Conservation (phyloP, 495 filamentous ascomycete species). For the Hamigera avellanea region DNA sequence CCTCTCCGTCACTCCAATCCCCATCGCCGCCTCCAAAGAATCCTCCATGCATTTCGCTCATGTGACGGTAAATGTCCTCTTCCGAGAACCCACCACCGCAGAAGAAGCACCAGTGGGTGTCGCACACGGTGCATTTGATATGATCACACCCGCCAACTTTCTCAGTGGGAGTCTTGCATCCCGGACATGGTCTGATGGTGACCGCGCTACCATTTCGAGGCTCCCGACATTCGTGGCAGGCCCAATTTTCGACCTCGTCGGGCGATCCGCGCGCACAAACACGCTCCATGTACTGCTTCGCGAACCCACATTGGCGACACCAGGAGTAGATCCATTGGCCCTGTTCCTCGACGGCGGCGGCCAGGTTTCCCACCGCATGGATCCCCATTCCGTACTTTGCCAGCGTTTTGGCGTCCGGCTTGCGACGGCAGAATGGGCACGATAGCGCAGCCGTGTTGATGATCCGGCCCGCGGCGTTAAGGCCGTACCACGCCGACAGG, state of each 20-base stretch:
- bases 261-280: slow-evolving; percentile 22
- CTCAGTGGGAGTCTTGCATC: slow-evolving; percentile 17
- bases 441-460: slow-evolving; percentile 29
- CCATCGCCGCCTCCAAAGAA: too few relatives aligned
- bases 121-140: slow-evolving; percentile 20
- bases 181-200: slow-evolving; percentile 18
- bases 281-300: slow-evolving; percentile 19
- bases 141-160: slow-evolving; percentile 25
- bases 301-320: slow-evolving; percentile 21
- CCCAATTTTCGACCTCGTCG: slow-evolving; percentile 13
- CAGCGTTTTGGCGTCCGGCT: slow-evolving; percentile 17
- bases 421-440: slow-evolving; percentile 32
- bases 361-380: slow-evolving; percentile 11
- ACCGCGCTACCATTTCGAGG: background rate
- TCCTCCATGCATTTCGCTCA: slow-evolving; percentile 12
- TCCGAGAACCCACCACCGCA: slow-evolving; percentile 10
- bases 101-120: slow-evolving; percentile 22
- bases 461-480: slow-evolving; percentile 14
- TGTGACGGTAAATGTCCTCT: slow-evolving; percentile 17
- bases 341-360: slow-evolving; percentile 15
- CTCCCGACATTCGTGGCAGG: slow-evolving; percentile 14
- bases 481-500: slow-evolving; percentile 12
- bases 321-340: slow-evolving; percentile 31
- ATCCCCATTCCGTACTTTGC: slow-evolving; percentile 11
- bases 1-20: too few relatives aligned